These are phyloP conservation scores for Sphagnum contortum DNA, from an alignment of 225 moss, liverwort and hornwort species.

Conservation along the genomic window DNA sequence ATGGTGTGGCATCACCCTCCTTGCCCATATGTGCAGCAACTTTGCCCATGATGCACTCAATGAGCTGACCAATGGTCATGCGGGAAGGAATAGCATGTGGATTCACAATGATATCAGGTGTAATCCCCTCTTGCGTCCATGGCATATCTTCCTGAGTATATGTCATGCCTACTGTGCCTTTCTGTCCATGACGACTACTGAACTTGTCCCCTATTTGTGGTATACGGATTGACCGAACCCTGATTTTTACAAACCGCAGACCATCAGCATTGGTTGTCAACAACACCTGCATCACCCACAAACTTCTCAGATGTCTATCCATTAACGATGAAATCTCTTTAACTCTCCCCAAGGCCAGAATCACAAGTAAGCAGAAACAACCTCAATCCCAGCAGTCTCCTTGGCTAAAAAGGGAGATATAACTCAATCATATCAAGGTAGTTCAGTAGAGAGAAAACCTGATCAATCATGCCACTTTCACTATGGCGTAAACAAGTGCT, in stretches of 20 bases:
- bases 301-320: not conserved
- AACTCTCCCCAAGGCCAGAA: no score
- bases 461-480: conserved; percentile 99
- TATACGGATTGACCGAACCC: conserved; percentile 95
- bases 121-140: conserved; percentile 98
- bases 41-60: conserved; percentile 99
- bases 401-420: no score
- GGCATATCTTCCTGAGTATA: conserved; percentile 99
- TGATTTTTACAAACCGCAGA: conserved; percentile 92
- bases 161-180: conserved; percentile 99
- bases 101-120: conserved; percentile 98
- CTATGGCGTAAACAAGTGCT: conserved; percentile 97
- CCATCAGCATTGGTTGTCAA: conserved; percentile 98
- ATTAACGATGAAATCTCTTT: no score
- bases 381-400: no score
- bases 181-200: conserved; percentile 97
- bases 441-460: conserved; percentile 14
- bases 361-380: no score
- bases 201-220: conserved; percentile 99
- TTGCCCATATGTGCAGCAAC: conserved; percentile 99
- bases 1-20: conserved; percentile 98
- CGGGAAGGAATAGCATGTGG: conserved; percentile 99
- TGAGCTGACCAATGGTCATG: conserved; percentile 99
- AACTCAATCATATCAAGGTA: no score
- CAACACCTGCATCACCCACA: conserved; percentile 35